These are phyloP conservation scores for Solanum neorickii DNA, from an alignment of 257 asterid species.

Conservation along the genomic window DNA sequence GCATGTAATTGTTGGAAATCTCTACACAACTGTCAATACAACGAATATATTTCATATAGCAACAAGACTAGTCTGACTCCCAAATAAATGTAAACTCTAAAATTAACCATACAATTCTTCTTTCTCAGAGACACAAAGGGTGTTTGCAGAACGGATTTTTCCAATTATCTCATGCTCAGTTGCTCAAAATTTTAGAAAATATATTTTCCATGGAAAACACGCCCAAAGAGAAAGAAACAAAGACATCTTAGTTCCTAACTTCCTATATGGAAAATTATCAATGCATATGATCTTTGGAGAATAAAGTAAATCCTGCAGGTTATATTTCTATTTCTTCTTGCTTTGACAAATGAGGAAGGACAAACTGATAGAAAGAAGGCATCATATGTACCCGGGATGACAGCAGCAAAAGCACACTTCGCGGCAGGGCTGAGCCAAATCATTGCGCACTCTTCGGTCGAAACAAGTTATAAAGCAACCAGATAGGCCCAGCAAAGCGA, in stretches of 20 bases:
- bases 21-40: neutral
- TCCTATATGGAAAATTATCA: neutral
- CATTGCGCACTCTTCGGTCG: conserved; percentile 88
- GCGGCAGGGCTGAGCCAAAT: conserved; percentile 95
- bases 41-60: neutral
- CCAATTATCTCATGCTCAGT: neutral
- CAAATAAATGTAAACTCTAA: neutral
- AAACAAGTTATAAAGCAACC: conserved; percentile 94
- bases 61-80: neutral
- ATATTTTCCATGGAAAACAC: neutral
- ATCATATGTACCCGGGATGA: conserved; percentile 72
- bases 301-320: neutral
- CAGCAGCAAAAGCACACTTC: conserved; percentile 94
- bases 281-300: neutral
- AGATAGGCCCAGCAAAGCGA: conserved; percentile 76
- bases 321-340: neutral
- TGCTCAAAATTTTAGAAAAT: neutral
- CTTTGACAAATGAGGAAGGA: neutral
- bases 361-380: neutral
- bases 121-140: neutral
- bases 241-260: neutral
- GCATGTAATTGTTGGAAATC: neutral
- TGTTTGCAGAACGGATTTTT: neutral
- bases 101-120: neutral
- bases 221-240: neutral